These are phyloP conservation scores for Dispira simplex DNA, from an alignment of 192 early-diverging fungal species.

Conservation along the genomic window DNA sequence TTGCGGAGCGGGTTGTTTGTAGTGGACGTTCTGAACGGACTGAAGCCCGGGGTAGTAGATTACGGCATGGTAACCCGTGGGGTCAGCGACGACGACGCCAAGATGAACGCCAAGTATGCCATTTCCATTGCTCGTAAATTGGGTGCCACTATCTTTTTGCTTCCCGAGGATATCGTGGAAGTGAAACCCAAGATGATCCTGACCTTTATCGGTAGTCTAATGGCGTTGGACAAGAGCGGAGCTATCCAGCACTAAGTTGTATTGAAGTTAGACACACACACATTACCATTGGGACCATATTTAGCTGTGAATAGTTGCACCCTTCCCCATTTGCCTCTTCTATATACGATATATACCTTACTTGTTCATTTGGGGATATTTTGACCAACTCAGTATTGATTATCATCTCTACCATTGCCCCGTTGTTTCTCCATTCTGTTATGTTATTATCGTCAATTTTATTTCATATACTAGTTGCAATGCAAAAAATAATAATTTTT, in stretches of 20 bases:
- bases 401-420: too few species aligned
- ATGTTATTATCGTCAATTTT: too few species aligned
- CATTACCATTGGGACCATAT: too few species aligned
- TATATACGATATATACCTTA: too few species aligned
- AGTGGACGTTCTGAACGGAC: slow-evolving; percentile 82
- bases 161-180: slow-evolving; percentile 98
- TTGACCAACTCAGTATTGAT: too few species aligned
- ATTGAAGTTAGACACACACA: not conserved
- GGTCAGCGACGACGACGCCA: slow-evolving; percentile 58
- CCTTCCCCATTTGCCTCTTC: too few species aligned
- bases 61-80: slow-evolving; percentile 69
- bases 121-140: slow-evolving; percentile 98
- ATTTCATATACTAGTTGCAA: too few species aligned
- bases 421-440: too few species aligned
- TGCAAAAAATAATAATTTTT: too few species aligned
- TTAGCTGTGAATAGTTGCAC: too few species aligned
- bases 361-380: too few species aligned
- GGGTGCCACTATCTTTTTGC: slow-evolving; percentile 95
- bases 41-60: slow-evolving; percentile 85
- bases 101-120: slow-evolving; percentile 89
- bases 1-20: slow-evolving; percentile 72
- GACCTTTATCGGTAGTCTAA: slow-evolving; percentile 88
- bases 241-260: slow-evolving; percentile 16
- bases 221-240: slow-evolving; percentile 48
- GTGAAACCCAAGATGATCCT: slow-evolving; percentile 94